Conservation (phyloP, 345 rosid genomes). For the Kernera saxatilis region DNA sequence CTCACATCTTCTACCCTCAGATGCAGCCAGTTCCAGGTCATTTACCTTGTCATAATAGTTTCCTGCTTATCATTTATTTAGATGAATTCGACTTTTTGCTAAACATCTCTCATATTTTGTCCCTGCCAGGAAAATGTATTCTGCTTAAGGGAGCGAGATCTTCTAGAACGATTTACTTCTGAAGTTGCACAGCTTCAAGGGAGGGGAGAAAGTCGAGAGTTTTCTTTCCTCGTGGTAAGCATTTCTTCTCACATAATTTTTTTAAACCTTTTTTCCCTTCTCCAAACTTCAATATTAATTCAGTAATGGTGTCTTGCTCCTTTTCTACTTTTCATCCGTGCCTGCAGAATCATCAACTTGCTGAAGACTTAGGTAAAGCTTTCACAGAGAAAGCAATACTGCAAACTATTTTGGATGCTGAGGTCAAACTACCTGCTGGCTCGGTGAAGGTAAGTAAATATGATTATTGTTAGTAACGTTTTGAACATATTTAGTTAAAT, state of each 20-base stretch:
- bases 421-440: slow-evolving; percentile 43
- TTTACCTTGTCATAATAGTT: not conserved
- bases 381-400: slow-evolving; percentile 71
- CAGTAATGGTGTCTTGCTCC: not conserved
- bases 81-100: not conserved
- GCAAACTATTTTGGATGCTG: slow-evolving; percentile 55
- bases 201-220: slow-evolving; percentile 60
- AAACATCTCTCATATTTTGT: not conserved
- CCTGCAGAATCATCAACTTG: slow-evolving; percentile 68
- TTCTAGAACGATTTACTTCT: slow-evolving; percentile 53
- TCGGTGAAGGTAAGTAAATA: slow-evolving; percentile 51
- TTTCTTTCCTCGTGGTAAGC: slow-evolving; percentile 54
- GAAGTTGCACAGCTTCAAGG: slow-evolving; percentile 60
- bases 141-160: slow-evolving; percentile 82
- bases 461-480: not conserved
- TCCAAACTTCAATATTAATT: not conserved
- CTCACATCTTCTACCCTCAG: slow-evolving; percentile 65
- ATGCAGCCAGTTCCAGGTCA: slow-evolving; percentile 70
- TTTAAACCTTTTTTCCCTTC: not conserved
- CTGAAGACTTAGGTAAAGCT: slow-evolving; percentile 88
- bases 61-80: not conserved
- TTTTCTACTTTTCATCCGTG: not conserved
- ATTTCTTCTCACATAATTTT: not conserved
- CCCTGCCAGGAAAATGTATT: slow-evolving; percentile 53
- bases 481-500: not conserved